These are phyloP conservation scores for Alternaria sp. DNA, from an alignment of 2,329 filamentous ascomycete species.

Conservation along the genomic window DNA sequence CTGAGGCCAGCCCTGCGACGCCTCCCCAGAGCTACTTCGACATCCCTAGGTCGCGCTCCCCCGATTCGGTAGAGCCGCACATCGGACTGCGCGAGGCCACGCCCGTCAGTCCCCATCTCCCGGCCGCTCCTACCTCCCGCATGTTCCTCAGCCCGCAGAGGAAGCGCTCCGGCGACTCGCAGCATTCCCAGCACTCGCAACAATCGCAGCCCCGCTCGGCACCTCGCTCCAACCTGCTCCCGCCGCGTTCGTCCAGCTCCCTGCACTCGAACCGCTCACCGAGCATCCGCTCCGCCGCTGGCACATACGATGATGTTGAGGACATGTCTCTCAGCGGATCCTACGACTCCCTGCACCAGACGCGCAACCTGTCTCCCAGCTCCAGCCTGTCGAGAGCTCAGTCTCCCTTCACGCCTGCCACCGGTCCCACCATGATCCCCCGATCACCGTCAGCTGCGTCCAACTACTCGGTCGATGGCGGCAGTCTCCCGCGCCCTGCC, in stretches of 20 bases:
- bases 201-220: conserved; percentile 26
- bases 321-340: conserved; percentile 63
- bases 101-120: conserved; percentile 46
- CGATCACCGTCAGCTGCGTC: conserved; percentile 87
- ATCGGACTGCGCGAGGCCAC: conserved; percentile 53
- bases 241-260: conserved; percentile 50
- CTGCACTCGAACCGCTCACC: conserved; percentile 44
- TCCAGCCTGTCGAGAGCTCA: conserved; percentile 67
- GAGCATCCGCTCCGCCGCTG: conserved; percentile 55
- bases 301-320: conserved; percentile 74
- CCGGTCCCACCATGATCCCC: conserved; percentile 62
- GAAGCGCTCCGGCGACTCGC: conserved; percentile 50
- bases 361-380: conserved; percentile 79
- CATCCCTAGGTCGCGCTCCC: conserved; percentile 54
- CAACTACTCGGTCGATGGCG: conserved; percentile 71
- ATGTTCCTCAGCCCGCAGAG: conserved; percentile 46
- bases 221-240: conserved; percentile 42
- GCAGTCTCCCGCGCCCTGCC: conserved; percentile 69
- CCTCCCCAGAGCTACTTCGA: conserved; percentile 53
- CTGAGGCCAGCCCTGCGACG: conserved; percentile 36
- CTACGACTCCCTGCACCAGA: conserved; percentile 66
- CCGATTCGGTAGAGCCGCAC: conserved; percentile 53
- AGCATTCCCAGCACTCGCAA: conserved; percentile 33
- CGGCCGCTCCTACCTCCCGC: conserved; percentile 36
- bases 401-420: conserved; percentile 69